Conservation (phyloP, 192 early-diverging fungal genomes). For the Umbelopsis sp. region DNA sequence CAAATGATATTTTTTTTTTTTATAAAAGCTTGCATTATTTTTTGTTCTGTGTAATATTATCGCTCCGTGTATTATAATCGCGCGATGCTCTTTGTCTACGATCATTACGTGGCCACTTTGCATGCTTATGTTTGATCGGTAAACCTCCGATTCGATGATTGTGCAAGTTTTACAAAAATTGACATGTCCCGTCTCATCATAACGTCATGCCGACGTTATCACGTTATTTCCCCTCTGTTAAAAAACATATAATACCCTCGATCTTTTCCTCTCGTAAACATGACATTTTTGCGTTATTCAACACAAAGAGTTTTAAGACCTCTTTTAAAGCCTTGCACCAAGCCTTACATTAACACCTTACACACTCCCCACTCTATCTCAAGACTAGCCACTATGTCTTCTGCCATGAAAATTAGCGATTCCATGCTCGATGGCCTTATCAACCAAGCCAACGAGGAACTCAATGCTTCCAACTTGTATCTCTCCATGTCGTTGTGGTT, state of each 20-base stretch:
- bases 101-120: too few relatives aligned
- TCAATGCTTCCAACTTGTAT: conserved; percentile 31
- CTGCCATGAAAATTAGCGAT: conserved; percentile 31
- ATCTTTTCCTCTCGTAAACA: neutral
- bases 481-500: conserved; percentile 50
- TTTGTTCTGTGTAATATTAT: too few relatives aligned
- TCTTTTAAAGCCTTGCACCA: neutral
- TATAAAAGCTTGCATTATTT: too few relatives aligned
- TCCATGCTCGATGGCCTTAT: conserved; percentile 30
- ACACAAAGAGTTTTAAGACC: neutral
- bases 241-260: neutral
- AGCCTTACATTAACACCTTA: neutral
- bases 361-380: conserved; percentile 1
- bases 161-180: too few relatives aligned
- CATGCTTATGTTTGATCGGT: too few relatives aligned
- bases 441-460: conserved; percentile 41
- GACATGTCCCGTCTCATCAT: neutral
- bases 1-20: too few relatives aligned
- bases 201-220: conserved; percentile 18
- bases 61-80: too few relatives aligned
- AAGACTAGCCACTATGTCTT: conserved; percentile 13
- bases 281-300: too few relatives aligned
- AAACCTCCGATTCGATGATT: too few relatives aligned
- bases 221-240: neutral
- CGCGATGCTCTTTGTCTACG: too few relatives aligned